Base-by-base conservation (phyloP, 2,329 filamentous ascomycete species). In the Venturia oleaginea region DNA sequence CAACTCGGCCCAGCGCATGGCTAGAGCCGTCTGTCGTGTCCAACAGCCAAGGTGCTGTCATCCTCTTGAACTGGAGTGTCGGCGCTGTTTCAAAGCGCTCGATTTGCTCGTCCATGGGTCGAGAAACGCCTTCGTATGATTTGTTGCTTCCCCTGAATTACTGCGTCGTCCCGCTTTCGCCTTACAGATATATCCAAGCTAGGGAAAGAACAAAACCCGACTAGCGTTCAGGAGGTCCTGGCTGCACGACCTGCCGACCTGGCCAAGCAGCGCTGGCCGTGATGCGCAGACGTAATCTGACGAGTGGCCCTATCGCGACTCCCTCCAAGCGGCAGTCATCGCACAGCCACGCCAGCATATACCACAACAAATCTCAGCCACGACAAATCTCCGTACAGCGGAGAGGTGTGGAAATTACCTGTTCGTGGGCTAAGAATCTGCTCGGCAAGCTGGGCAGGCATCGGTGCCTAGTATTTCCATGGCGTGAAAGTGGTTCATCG, bases 201-300 rank as follows among this genome's bases (percentile, higher is more conserved):
- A 19, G 51, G 48, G 32, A 54, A 54, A 32, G 48, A 54, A 32
- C 13, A 54, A 17, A 17, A 48, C 43, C 17, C 19, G 6, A 7
- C 51, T 57, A 57, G 30, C 30, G 27, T 34, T n/a, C 30, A 57
- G 27, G 51, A 34, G 51, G 30, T 17, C 43, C 43, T 46, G 43
- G 40, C 40, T 19, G 24, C 24, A 37, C 4, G 6, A 17, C 15
- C 24, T 32, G 13, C 11, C 27, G 17, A 22, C 34, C 30, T 37
- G 13, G 51, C 51, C 51, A 57, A 57, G 51, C 34, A 57, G 30
- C 51, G 30, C 27, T 57, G 51, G n/a, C 30, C 4, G 48, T 55
- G 51, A 34, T 57, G 27, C 15, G 27, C 51, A 57, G 34, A 37
- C 51, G 51, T 57, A 57, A 57, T 57, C 51, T 57, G 51, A n/a